Conservation (phyloP, 169 alveolate genomes). For the Ichthyophthirius multifiliis region DNA sequence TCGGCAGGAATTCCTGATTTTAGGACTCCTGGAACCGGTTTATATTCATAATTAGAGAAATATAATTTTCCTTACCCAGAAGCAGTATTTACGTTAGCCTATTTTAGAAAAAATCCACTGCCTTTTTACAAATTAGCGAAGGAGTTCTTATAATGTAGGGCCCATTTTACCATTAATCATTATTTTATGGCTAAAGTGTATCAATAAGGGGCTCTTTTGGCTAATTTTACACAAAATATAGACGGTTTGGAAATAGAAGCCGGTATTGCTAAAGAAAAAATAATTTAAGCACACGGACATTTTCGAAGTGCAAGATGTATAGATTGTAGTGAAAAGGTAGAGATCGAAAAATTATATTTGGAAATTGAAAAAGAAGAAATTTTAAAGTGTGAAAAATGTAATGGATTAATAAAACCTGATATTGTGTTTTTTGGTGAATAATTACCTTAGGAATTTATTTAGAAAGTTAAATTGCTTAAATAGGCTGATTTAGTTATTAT, state of each 20-base stretch:
- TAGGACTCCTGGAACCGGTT: conserved; percentile 76
- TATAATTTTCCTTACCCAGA: conserved; percentile 79
- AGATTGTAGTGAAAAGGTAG: conserved; percentile 54
- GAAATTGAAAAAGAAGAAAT: conserved; percentile 55
- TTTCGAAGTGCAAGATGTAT: conserved; percentile 73
- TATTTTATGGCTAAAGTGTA: conserved; percentile 52
- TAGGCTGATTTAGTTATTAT: conserved; percentile 70
- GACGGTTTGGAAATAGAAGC: conserved; percentile 87
- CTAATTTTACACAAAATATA: conserved; percentile 79
- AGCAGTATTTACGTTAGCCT: conserved; percentile 64
- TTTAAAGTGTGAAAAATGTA: conserved; percentile 65
- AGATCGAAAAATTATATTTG: conserved; percentile 45
- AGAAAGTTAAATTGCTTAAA: conserved; percentile 23
- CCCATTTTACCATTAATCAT: conserved; percentile 82
- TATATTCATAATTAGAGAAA: conserved; percentile 62
- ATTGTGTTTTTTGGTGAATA: conserved; percentile 86
- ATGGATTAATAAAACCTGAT: conserved; percentile 78
- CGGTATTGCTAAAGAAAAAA: conserved; percentile 59
- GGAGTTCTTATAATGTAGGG: conserved; percentile 57
- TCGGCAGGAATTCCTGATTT: conserved; percentile 90
- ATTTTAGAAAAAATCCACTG: conserved; percentile 77
- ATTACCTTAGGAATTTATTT: conserved; percentile 67
- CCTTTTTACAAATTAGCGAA: conserved; percentile 78
- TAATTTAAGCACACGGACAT: conserved; percentile 86
- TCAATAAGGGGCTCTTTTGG: conserved; percentile 37